These are phyloP conservation scores for Harringtonia aguacate DNA, from an alignment of 2,329 filamentous ascomycete genomes.

Conservation along the genomic window DNA sequence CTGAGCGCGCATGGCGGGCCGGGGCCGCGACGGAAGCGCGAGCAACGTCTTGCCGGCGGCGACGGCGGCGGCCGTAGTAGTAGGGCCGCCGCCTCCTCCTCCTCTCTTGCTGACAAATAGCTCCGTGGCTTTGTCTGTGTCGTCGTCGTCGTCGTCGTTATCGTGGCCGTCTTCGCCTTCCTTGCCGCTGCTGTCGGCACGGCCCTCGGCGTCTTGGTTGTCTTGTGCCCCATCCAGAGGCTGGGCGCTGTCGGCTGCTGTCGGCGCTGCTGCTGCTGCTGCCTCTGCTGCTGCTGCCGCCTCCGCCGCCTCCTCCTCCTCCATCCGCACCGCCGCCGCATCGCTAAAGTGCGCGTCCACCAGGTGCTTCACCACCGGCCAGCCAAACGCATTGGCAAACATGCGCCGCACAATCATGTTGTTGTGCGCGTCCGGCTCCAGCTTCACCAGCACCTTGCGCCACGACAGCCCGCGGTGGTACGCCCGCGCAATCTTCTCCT, in stretches of 20 bases:
- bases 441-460: slow-evolving; percentile 91
- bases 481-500: slow-evolving; percentile 94
- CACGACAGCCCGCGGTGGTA: slow-evolving; percentile 89
- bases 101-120: too few relatives aligned
- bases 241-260: slow-evolving; percentile 65
- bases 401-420: slow-evolving; percentile 94
- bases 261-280: too few relatives aligned
- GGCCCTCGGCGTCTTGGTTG: slow-evolving; percentile 29
- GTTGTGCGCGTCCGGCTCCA: slow-evolving; percentile 96
- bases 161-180: background rate
- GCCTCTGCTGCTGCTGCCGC: too few relatives aligned
- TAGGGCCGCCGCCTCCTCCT: too few relatives aligned
- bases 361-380: slow-evolving; percentile 92
- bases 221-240: slow-evolving; percentile 44
- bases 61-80: too few relatives aligned
- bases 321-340: slow-evolving; percentile 50
- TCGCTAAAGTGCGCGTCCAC: slow-evolving; percentile 92
- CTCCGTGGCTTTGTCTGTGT: too few relatives aligned
- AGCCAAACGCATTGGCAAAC: slow-evolving; percentile 96
- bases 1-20: background rate
- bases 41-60: background rate
- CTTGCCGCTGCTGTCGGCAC: background rate
- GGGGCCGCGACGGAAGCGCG: background rate
- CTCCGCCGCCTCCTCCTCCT: slow-evolving; percentile 59
- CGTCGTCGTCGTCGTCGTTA: background rate